A percentile compares a stretch with the other conserved stretches of the same genome.
These are phyloP conservation scores for Aspergillus puulaauensis DNA, from an alignment of 2,329 filamentous ascomycete species.

Conservation along the genomic window DNA sequence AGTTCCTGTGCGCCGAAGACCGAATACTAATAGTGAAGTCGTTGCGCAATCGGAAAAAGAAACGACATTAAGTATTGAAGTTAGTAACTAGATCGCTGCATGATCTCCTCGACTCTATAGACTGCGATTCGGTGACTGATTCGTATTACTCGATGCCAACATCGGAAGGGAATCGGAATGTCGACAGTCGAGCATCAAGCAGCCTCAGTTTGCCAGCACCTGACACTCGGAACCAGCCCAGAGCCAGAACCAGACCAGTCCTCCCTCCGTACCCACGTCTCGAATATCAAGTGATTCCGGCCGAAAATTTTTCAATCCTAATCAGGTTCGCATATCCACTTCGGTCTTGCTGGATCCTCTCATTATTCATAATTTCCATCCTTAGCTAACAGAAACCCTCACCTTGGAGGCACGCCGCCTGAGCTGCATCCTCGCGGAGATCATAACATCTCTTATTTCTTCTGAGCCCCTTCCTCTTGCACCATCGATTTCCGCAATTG, in stretches of 20 bases:
- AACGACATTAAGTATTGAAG: neutral
- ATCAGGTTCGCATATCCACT: neutral
- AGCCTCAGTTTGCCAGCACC: neutral
- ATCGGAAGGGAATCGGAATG: neutral
- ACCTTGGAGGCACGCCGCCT: conserved; percentile 9
- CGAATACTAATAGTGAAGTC: neutral
- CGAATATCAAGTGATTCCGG: neutral
- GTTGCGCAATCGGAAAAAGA: neutral
- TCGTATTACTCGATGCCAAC: neutral
- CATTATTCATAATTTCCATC: conserved; percentile 17
- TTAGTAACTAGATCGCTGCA: neutral
- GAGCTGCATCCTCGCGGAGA: neutral
- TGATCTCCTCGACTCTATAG: neutral
- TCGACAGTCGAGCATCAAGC: too few species aligned
- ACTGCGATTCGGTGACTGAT: neutral
- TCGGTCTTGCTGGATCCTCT: conserved; percentile 10
- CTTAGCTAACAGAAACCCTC: conserved; percentile 17
- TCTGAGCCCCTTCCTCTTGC: conserved; percentile 12
- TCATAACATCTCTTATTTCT: conserved; percentile 11
- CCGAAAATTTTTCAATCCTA: neutral
- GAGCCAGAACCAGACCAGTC: neutral
- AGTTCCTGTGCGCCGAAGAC: too few species aligned
- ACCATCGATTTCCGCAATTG: conserved; percentile 23
- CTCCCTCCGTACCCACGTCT: neutral
- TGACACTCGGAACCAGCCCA: neutral